Conservation (phyloP, 768 basidiomycete species). For the Termitomyces sp. region DNA sequence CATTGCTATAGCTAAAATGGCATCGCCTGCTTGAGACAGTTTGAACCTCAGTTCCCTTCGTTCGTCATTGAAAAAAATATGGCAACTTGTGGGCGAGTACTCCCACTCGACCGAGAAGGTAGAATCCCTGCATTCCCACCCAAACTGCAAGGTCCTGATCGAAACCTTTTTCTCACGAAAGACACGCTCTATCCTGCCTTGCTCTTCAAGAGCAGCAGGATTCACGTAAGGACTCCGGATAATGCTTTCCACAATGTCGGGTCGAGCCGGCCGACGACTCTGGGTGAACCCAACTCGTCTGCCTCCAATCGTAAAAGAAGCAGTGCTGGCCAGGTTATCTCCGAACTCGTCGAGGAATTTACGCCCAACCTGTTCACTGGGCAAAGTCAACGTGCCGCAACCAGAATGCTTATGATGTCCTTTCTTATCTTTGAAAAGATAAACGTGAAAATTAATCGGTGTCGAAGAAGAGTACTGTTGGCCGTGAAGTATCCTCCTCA, state of each 20-base stretch:
- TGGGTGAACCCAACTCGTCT: conserved; percentile 26
- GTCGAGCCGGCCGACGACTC: conserved; percentile 23
- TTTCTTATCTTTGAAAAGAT: conserved; percentile 36
- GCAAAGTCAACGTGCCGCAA: conserved; percentile 43
- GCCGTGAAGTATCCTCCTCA: conserved; percentile 44
- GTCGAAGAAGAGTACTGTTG: conserved; percentile 26
- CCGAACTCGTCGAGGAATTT: conserved; percentile 41
- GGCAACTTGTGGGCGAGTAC: conserved; percentile 21
- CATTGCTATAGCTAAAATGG: conserved; percentile 34
- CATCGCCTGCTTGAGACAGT: conserved; percentile 17
- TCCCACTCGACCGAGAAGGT: conserved; percentile 59
- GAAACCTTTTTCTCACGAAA: conserved; percentile 24
- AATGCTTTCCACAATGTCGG: conserved; percentile 35
- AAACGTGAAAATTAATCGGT: conserved; percentile 50
- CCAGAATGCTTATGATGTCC: conserved; percentile 30
- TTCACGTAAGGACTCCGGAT: conserved; percentile 35
- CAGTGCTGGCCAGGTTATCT: conserved; percentile 7
- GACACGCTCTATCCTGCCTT: conserved; percentile 23
- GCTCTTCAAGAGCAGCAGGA: conserved; percentile 29
- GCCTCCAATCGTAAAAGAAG: conserved; percentile 23
- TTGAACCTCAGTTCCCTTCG: conserved; percentile 43
- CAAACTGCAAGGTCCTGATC: conserved; percentile 45
- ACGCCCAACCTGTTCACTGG: conserved; percentile 30
- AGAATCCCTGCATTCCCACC: conserved; percentile 57
- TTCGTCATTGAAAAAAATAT: conserved; percentile 35